Conservation (phyloP, 208 protist genomes). For the Wallacemonas collosoma region DNA sequence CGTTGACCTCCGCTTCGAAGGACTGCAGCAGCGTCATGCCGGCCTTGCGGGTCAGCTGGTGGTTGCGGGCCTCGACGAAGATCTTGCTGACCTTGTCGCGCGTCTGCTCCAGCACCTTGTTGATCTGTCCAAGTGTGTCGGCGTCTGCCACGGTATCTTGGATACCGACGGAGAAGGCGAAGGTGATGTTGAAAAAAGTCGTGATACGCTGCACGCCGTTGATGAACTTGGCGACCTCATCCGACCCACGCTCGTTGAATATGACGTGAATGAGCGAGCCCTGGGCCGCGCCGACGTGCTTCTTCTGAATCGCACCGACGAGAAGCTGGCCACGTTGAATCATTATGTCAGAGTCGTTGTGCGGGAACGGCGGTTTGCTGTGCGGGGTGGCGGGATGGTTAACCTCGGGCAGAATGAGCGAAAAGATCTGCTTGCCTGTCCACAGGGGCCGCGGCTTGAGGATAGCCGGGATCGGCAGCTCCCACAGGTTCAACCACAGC, state of each 20-base stretch:
- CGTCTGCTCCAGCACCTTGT: constrained; percentile 88
- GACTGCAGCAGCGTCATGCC: too few relatives aligned
- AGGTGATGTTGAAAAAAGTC: constrained; percentile 97
- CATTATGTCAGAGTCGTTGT: constrained; percentile 81
- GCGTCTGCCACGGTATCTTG: constrained; percentile 98
- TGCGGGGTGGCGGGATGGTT: not conserved
- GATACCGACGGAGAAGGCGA: constrained; percentile 98
- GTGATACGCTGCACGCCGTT: constrained; percentile 96
- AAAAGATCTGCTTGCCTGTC: too few relatives aligned
- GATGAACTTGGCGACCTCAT: constrained; percentile 90
- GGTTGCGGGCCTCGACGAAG: constrained; percentile 91
- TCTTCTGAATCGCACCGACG: constrained; percentile 91
- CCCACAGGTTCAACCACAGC: too few relatives aligned
- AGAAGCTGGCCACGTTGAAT: constrained; percentile 95
- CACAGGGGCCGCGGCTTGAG: too few relatives aligned
- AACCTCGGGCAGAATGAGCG: constrained; percentile 36
- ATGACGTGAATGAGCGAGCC: constrained; percentile 97
- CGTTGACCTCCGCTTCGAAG: too few relatives aligned
- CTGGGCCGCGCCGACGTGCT: constrained; percentile 82
- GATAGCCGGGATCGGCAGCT: too few relatives aligned
- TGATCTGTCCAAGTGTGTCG: constrained; percentile 92
- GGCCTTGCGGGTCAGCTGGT: constrained; percentile 28
- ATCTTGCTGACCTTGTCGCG: constrained; percentile 92
- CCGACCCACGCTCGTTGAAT: constrained; percentile 96
- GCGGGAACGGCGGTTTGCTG: constrained; percentile 44